phyloP scores from a whole-genome alignment of 2,329 filamentous ascomycete species.

The Talaromyces pinophilus region DNA sequence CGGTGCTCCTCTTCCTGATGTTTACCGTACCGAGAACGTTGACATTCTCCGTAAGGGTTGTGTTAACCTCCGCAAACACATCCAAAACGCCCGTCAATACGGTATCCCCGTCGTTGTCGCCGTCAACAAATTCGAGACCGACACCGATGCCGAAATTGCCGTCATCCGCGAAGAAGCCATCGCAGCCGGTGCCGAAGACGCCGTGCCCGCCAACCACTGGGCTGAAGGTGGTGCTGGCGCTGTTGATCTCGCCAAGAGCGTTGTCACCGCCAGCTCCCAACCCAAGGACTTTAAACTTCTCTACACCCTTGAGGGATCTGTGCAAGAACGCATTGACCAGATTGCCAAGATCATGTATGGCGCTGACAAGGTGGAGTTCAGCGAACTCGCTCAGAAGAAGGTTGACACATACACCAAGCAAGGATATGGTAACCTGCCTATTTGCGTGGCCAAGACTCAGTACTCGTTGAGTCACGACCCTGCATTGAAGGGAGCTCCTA shows the following conservation, averaged over 20 bases:
- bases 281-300: conserved; percentile 85
- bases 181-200: conserved; percentile 88
- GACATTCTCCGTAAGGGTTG: conserved; percentile 88
- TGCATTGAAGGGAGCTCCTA: conserved; percentile 89
- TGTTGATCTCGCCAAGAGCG: conserved; percentile 80
- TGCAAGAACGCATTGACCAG: conserved; percentile 85
- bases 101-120: conserved; percentile 94
- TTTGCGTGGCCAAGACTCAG: conserved; percentile 97
- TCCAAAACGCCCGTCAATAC: conserved; percentile 82
- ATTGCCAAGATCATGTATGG: conserved; percentile 96
- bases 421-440: conserved; percentile 88
- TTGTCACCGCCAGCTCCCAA: conserved; percentile 79
- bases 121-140: conserved; percentile 94
- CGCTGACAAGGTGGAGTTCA: conserved; percentile 85
- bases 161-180: conserved; percentile 89
- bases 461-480: conserved; percentile 95
- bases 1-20: conserved; percentile 78
- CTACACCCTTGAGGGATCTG: conserved; percentile 74
- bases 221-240: conserved; percentile 91
- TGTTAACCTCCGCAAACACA: conserved; percentile 93
- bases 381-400: conserved; percentile 91
- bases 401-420: conserved; percentile 92
- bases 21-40: conserved; percentile 91
- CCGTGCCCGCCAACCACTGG: conserved; percentile 94
- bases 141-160: conserved; percentile 87